Conservation (phyloP, 108 stramenopile species). For the Cyclostephanos tholiformis region DNA sequence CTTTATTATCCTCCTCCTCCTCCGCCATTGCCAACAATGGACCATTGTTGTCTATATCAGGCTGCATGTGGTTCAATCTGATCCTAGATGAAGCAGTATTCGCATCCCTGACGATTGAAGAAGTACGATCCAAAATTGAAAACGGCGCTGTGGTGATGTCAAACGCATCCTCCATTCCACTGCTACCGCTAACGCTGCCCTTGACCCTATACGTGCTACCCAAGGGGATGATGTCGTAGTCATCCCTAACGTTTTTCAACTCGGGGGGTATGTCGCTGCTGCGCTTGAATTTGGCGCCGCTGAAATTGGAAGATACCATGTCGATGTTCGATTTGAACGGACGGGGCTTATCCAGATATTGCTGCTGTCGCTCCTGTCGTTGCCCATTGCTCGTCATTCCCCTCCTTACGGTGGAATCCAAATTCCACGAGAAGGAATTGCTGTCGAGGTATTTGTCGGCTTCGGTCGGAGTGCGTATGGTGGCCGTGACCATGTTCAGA, state of each 20-base stretch:
- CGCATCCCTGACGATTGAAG: conserved; percentile 20
- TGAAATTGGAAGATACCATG: conserved; percentile 5
- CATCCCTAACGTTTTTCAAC: neutral
- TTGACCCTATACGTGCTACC: neutral
- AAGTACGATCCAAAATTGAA: conserved; percentile 21
- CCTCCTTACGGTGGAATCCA: neutral
- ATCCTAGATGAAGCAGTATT: conserved; percentile 8
- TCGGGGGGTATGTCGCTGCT: conserved; percentile 9
- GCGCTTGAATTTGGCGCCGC: conserved; percentile 5
- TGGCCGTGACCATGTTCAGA: neutral
- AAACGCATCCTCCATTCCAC: conserved; percentile 4
- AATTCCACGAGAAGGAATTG: conserved; percentile 14
- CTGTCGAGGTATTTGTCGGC: conserved; percentile 8
- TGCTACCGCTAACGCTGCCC: neutral
- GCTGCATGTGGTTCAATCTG: neutral
- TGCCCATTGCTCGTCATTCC: neutral
- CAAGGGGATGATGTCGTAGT: neutral
- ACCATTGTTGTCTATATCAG: neutral
- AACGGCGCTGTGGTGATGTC: conserved; percentile 6
- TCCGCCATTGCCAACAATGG: neutral
- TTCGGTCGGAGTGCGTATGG: neutral
- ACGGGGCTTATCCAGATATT: conserved; percentile 8
- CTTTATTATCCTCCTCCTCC: neutral
- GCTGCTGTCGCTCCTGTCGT: neutral
- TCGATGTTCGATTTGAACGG: conserved; percentile 5